Evolutionary conservation across 2,329 filamentous ascomycete genomes (phyloP), one percentile per base, ranked within the genome.

Genomic region (Cyphellophora attinorum): DNA sequence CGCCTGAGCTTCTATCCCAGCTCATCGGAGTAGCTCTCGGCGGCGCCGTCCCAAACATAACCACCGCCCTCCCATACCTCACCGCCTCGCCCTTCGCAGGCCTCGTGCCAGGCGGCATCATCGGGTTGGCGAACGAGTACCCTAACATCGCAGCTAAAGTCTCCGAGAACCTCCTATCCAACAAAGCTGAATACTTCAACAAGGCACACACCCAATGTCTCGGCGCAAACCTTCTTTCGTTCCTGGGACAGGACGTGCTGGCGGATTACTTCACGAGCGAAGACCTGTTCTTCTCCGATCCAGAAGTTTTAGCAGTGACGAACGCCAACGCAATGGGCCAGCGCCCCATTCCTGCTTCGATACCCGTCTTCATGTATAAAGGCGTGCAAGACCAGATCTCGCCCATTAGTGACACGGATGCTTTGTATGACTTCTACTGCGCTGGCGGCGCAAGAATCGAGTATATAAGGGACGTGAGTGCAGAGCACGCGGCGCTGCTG

Each of bases 331-430:
- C 35, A 15, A 55, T 62, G 55, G 59, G 57, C 11, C 51, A 55
- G 14, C 57, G 64, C 32, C 61, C 62, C 27, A 50, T 58, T 0
- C n/a, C n/a, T n/a, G 69, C 68, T 0, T 40, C 52, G 8, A 65
- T 70, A 47, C 68, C 69, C 0, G 34, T 72, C 5, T 66, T 67
- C 39, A 47, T 68, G 3, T 72, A 72, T 49, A 72, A 72, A 40
- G 62, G 67, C 0, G 57, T 64, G 12, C 39, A 47, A 2, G 68
- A 74, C 23, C 60, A 70, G 34, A 51, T 68, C 32, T 63, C 58
- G 5, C 51, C 55, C 3, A 52, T 68, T 3, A 51, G 44, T 4
- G 60, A 64, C 18, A 68, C 62, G 3, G 67, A 72, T 34, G 51
- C 40, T 0, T 44, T 70, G 12, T 56, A 69, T 1, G 34, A 53